A percentile compares a stretch with the other conserved stretches of the same genome.
These are phyloP conservation scores for Meyerozyma guilliermondii DNA, from an alignment of 1,139 yeast genomes.

Conservation along the genomic window DNA sequence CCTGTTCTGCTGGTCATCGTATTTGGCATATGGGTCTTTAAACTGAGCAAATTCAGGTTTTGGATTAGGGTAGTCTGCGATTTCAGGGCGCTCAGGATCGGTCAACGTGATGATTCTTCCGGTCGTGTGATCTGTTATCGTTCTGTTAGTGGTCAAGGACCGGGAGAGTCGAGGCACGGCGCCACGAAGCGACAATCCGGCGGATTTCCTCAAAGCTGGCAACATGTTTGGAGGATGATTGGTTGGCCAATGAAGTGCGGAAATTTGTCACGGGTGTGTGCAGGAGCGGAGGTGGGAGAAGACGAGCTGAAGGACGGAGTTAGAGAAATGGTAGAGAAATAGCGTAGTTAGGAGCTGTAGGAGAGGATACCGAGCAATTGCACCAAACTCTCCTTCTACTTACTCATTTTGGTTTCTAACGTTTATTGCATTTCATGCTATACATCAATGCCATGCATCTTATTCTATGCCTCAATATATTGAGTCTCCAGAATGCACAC, in stretches of 20 bases:
- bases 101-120: constrained; percentile 39
- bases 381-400: too few species aligned
- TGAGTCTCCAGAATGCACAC: background rate
- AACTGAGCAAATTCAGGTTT: constrained; percentile 50
- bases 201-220: background rate
- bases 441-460: background rate
- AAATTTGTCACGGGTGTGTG: background rate
- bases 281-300: background rate
- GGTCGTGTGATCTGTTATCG: constrained; percentile 38
- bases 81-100: constrained; percentile 41
- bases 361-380: too few species aligned
- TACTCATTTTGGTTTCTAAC: too few species aligned
- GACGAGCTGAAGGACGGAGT: background rate
- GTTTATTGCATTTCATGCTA: background rate
- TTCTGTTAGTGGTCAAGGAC: constrained; percentile 29
- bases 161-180: constrained; percentile 11
- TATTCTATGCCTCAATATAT: background rate
- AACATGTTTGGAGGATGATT: background rate
- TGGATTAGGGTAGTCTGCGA: constrained; percentile 38
- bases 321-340: background rate
- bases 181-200: background rate
- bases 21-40: constrained; percentile 67
- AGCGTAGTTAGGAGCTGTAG: too few species aligned
- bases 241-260: constrained; percentile 5
- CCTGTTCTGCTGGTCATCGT: constrained; percentile 79